phyloP scores from a whole-genome alignment of 495 filamentous ascomycete species.

The Tuber melanosporum region DNA sequence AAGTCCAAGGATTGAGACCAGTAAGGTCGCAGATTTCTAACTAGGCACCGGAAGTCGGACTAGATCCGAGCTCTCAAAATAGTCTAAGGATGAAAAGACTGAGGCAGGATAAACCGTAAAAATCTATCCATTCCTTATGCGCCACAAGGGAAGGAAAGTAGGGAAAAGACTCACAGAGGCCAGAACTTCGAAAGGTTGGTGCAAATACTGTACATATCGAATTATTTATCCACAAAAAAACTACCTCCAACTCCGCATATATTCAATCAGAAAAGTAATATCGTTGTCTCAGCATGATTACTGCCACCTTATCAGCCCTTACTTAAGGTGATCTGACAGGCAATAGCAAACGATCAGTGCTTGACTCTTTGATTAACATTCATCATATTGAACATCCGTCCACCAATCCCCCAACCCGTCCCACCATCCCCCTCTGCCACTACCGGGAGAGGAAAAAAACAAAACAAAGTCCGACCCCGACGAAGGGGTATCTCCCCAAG shows the following conservation, averaged over 20 bases:
- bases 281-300: neutral
- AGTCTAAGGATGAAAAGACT: neutral
- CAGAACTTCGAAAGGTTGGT: neutral
- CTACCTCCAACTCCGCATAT: neutral
- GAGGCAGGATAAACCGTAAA: neutral
- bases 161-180: neutral
- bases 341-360: conserved; percentile 60
- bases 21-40: conserved; percentile 61
- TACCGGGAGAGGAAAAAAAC: conserved; percentile 52
- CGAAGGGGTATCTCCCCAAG: conserved; percentile 54
- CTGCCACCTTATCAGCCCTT: conserved; percentile 5
- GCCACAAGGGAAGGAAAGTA: neutral
- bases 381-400: conserved; percentile 59
- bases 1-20: conserved; percentile 79
- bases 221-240: neutral
- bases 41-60: conserved; percentile 88
- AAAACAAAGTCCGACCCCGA: conserved; percentile 55
- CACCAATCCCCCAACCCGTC: neutral
- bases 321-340: conserved; percentile 6
- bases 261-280: conserved; percentile 5
- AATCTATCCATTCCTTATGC: neutral
- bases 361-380: conserved; percentile 99
- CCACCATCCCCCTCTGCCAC: conserved; percentile 2
- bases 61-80: conserved; percentile 42
- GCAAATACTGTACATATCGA: neutral